Percentiles rank a stretch among this genome's conserved stretches.
Evolutionary conservation across 202 grass and related monocot genomes (phyloP).

Genomic region (Brachypodium distachyon): DNA sequence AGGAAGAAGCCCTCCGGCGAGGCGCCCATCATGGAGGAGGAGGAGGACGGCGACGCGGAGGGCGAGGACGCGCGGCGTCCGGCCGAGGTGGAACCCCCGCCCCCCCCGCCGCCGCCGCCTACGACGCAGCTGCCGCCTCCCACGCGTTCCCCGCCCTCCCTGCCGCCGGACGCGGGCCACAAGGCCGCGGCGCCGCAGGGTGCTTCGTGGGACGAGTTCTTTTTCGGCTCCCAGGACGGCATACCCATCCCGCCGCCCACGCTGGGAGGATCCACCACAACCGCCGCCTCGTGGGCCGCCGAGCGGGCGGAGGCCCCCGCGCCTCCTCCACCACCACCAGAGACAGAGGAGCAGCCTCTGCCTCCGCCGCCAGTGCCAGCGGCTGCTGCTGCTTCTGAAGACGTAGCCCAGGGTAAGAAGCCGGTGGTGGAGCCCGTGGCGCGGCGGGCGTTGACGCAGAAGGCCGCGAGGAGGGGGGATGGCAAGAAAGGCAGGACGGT

Average conservation of each 20-base stretch:
- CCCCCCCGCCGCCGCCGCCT: constrained; percentile 2
- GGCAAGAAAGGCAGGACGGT: constrained; percentile 32
- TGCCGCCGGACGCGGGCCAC: neutral
- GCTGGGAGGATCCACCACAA: constrained; percentile 22
- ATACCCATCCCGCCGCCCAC: neutral
- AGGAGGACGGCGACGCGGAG: neutral
- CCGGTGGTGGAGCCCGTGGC: neutral
- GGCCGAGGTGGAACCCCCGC: neutral
- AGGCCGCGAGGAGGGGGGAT: constrained; percentile 26
- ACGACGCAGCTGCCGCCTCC: neutral
- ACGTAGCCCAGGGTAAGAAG: constrained; percentile 23
- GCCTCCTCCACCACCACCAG: neutral
- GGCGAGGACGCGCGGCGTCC: neutral
- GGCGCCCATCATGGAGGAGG: constrained; percentile 40
- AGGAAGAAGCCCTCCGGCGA: constrained; percentile 38
- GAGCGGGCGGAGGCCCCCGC: constrained; percentile 8
- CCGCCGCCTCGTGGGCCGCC: neutral
- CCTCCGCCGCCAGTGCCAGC: neutral
- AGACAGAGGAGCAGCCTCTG: neutral
- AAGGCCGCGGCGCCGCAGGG: neutral
- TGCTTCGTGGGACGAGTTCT: neutral
- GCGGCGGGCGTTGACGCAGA: neutral
- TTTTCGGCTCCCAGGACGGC: constrained; percentile 23
- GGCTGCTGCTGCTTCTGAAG: neutral
- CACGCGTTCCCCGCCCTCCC: constrained; percentile 19